These are phyloP conservation scores for Diaporthe longicolla DNA, from an alignment of 2,329 filamentous ascomycete genomes.

Conservation along the genomic window DNA sequence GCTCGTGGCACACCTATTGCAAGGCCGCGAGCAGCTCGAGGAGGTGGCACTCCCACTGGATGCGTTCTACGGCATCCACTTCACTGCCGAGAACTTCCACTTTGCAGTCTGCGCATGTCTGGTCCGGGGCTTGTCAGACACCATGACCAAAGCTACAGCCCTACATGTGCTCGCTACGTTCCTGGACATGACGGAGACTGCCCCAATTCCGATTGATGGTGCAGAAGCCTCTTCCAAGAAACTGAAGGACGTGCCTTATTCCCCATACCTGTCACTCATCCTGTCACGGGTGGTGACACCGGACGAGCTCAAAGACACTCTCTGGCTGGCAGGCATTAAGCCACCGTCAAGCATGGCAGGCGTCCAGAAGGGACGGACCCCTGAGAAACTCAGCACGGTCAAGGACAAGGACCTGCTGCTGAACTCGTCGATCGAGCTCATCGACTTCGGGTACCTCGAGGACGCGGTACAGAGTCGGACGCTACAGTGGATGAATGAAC, in stretches of 20 bases:
- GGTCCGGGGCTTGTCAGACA: constrained; percentile 74
- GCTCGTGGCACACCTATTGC: constrained; percentile 72
- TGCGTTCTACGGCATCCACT: constrained; percentile 76
- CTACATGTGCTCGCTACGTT: constrained; percentile 74
- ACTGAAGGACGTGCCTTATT: constrained; percentile 54
- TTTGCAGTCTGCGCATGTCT: constrained; percentile 76
- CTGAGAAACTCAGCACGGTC: constrained; percentile 61
- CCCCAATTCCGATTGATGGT: constrained; percentile 49
- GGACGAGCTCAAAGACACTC: constrained; percentile 73
- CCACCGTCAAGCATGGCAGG: constrained; percentile 57
- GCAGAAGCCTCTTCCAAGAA: constrained; percentile 45
- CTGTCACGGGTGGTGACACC: constrained; percentile 68
- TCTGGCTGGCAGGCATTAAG: constrained; percentile 72
- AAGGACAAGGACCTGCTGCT: constrained; percentile 74
- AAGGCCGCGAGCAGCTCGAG: constrained; percentile 72
- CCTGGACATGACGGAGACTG: constrained; percentile 64
- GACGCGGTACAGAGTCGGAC: constrained; percentile 72
- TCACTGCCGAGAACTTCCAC: constrained; percentile 75
- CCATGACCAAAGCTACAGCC: constrained; percentile 70
- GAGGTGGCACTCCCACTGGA: constrained; percentile 74
- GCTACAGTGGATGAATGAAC: constrained; percentile 71
- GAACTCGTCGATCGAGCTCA: constrained; percentile 73
- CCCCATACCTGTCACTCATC: constrained; percentile 73
- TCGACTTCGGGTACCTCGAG: constrained; percentile 77
- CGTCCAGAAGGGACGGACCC: constrained; percentile 55